These are phyloP conservation scores for Nemania abortiva DNA, from an alignment of 2,329 filamentous ascomycete species.

Conservation along the genomic window DNA sequence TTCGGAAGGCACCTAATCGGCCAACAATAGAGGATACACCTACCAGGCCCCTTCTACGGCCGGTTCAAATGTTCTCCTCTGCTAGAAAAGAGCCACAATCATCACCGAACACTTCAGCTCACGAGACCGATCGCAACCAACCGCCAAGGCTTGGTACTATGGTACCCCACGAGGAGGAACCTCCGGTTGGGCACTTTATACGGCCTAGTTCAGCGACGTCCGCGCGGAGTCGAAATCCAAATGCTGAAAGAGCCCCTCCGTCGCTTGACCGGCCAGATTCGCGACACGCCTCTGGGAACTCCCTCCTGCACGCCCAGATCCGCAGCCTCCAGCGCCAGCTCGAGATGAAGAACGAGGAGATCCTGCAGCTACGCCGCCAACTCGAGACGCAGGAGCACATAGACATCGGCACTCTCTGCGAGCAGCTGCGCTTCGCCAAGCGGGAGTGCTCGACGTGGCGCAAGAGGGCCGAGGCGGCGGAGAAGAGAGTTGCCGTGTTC, in stretches of 20 bases:
- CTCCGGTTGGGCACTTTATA: constrained; percentile 56
- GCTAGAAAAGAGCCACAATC: constrained; percentile 40
- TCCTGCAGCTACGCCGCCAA: constrained; percentile 58
- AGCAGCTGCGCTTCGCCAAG: constrained; percentile 60
- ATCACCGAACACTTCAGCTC: constrained; percentile 32
- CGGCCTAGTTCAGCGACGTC: constrained; percentile 48
- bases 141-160: constrained; percentile 56
- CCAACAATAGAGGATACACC: constrained; percentile 30
- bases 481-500: constrained; percentile 63
- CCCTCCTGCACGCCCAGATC: constrained; percentile 62
- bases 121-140: constrained; percentile 37
- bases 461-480: constrained; percentile 66
- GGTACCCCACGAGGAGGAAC: constrained; percentile 54
- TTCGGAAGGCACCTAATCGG: constrained; percentile 24
- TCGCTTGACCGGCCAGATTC: background rate
- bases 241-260: background rate
- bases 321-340: constrained; percentile 63
- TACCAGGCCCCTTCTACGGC: constrained; percentile 35
- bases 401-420: constrained; percentile 61
- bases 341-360: constrained; percentile 60
- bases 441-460: constrained; percentile 64
- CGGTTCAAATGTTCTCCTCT: constrained; percentile 36
- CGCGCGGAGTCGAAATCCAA: background rate
- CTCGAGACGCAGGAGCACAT: constrained; percentile 59
- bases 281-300: constrained; percentile 44